Percentiles rank a stretch among this genome's conserved stretches.
Evolutionary conservation across 495 filamentous ascomycete genomes (phyloP).

Genomic region (Penicillium crystallinum): DNA sequence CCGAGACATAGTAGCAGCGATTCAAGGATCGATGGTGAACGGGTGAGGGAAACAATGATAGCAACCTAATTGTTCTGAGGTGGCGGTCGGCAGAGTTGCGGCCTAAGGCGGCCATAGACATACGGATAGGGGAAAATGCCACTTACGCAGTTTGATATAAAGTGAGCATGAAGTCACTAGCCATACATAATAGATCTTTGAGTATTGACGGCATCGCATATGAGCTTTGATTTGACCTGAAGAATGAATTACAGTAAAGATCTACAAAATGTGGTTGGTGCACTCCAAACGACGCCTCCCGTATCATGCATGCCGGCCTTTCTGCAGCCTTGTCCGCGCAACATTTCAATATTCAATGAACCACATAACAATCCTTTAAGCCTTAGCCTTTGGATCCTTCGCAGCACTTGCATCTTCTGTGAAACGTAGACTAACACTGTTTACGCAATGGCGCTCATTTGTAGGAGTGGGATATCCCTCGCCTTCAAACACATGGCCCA

Average conservation of each 20-base stretch:
- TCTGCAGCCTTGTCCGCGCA: conserved; percentile 8
- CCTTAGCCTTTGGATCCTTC: conserved; percentile 31
- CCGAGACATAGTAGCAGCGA: conserved; percentile 68
- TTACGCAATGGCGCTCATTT: conserved; percentile 96
- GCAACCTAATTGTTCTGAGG: conserved; percentile 13
- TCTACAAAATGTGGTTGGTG: background rate
- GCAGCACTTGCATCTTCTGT: conserved; percentile 45
- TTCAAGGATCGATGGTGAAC: conserved; percentile 6
- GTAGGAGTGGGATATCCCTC: conserved; percentile 88
- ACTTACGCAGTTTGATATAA: conserved; percentile 20
- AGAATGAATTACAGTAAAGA: background rate
- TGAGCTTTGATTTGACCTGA: background rate
- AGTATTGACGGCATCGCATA: background rate
- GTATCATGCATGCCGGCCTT: conserved; percentile 3
- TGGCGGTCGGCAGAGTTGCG: conserved; percentile 21
- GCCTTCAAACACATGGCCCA: conserved; percentile 97
- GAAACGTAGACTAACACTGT: conserved; percentile 88
- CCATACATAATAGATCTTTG: background rate
- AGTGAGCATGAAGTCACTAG: background rate
- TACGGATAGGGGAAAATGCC: conserved; percentile 18
- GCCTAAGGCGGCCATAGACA: conserved; percentile 17
- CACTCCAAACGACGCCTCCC: conserved; percentile 1
- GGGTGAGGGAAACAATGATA: conserved; percentile 20
- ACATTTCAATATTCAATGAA: conserved; percentile 2
- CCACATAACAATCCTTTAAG: conserved; percentile 7